These are phyloP conservation scores for Fusarium sp. DNA, from an alignment of 2,329 filamentous ascomycete genomes.

Conservation along the genomic window DNA sequence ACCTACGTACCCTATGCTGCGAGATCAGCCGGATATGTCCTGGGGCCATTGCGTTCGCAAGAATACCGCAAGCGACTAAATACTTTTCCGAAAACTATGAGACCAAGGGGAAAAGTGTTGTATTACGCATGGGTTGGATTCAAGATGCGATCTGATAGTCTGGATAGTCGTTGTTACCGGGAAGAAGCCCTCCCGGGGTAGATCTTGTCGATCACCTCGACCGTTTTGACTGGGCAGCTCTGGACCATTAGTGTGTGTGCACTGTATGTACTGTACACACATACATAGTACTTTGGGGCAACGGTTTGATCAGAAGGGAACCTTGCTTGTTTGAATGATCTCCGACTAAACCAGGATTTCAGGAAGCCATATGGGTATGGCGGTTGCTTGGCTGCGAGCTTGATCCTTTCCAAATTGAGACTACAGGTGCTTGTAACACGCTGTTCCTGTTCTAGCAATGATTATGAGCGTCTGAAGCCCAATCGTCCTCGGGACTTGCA, in stretches of 20 bases:
- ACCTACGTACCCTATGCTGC: not conserved
- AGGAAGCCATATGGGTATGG: conserved; percentile 10
- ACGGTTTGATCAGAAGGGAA: conserved; percentile 12
- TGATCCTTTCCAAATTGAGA: conserved; percentile 26
- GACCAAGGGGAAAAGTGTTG: not conserved
- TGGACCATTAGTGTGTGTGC: conserved; percentile 24
- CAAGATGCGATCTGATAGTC: conserved; percentile 28
- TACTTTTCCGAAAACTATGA: not conserved
- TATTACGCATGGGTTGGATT: conserved; percentile 7
- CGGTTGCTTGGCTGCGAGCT: conserved; percentile 1
- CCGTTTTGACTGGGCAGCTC: conserved; percentile 37
- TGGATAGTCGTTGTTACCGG: conserved; percentile 30
- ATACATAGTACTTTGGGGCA: not conserved
- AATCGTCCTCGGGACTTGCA: conserved; percentile 29
- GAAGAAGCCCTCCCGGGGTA: conserved; percentile 39
- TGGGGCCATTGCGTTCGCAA: not conserved
- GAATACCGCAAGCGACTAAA: not conserved
- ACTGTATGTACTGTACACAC: not conserved
- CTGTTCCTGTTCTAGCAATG: conserved; percentile 33
- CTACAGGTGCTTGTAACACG: conserved; percentile 20
- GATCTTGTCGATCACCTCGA: conserved; percentile 45
- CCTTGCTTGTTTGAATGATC: conserved; percentile 3
- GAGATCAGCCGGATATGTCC: not conserved
- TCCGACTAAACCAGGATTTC: conserved; percentile 12
- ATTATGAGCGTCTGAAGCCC: conserved; percentile 13